Evolutionary conservation across 129 eudicot genomes (phyloP).

Genomic region (Lonicera japonica): DNA sequence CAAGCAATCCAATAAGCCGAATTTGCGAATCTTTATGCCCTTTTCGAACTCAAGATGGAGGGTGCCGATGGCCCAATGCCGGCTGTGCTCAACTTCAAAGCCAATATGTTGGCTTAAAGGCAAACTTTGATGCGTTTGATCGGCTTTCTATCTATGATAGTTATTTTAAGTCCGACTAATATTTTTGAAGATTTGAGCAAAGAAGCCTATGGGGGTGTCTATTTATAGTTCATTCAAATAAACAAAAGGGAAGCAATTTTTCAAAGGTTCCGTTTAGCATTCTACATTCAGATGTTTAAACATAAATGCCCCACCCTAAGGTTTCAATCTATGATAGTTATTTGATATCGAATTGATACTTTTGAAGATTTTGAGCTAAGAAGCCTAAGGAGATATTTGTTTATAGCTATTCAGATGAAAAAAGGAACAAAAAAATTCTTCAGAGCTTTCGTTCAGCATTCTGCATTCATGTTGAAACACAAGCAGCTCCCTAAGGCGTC

Average conservation of each 20-base stretch:
- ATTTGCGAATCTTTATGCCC: conserved; percentile 86
- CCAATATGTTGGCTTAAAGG: conserved; percentile 78
- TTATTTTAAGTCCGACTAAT: conserved; percentile 61
- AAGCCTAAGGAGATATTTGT: too few relatives aligned
- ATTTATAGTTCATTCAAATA: too few relatives aligned
- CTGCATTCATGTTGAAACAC: too few relatives aligned
- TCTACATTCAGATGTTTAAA: too few relatives aligned
- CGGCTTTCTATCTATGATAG: conserved; percentile 67
- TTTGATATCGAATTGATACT: too few relatives aligned
- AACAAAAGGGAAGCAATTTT: background rate
- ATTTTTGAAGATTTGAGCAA: background rate
- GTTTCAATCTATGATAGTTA: too few relatives aligned
- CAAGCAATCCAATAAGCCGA: conserved; percentile 27
- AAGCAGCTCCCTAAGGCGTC: too few relatives aligned
- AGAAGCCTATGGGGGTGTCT: background rate
- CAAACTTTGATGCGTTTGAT: conserved; percentile 85
- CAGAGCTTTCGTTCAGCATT: too few relatives aligned
- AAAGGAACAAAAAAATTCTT: too few relatives aligned
- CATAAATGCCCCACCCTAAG: too few relatives aligned
- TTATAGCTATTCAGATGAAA: too few relatives aligned
- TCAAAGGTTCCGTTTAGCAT: too few relatives aligned
- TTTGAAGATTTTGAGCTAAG: conserved; percentile 3
- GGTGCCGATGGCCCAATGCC: conserved; percentile 79
- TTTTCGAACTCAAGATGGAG: conserved; percentile 59
- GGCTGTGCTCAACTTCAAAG: conserved; percentile 82